Conservation (phyloP, 495 filamentous ascomycete genomes). For the Talaromyces stipitatus region DNA sequence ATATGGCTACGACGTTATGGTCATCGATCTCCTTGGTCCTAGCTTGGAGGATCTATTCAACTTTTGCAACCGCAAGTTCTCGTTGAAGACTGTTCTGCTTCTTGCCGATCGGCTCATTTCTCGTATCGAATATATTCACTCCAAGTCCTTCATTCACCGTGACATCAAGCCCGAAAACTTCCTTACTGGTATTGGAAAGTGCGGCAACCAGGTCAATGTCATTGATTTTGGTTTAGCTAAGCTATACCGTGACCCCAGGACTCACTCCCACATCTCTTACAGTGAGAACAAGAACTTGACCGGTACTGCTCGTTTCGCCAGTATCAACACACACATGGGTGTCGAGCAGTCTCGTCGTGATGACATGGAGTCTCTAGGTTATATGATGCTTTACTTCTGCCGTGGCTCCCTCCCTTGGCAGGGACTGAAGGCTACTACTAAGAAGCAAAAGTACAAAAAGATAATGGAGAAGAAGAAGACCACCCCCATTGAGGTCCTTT, state of each 20-base stretch:
- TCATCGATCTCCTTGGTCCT: conserved; percentile 92
- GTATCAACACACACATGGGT: conserved; percentile 97
- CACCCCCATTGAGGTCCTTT: conserved; percentile 95
- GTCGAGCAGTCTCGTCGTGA: conserved; percentile 99
- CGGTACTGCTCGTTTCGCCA: conserved; percentile 96
- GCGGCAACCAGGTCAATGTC: conserved; percentile 99
- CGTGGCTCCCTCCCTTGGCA: conserved; percentile 98
- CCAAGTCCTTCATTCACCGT: conserved; percentile 99
- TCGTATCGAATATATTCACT: conserved; percentile 98
- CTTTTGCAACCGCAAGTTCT: conserved; percentile 99
- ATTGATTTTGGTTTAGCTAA: conserved; percentile 99
- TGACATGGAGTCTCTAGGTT: conserved; percentile 98
- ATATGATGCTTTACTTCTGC: conserved; percentile 99
- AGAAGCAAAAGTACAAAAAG: conserved; percentile 99
- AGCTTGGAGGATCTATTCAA: conserved; percentile 99
- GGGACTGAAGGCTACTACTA: conserved; percentile 96
- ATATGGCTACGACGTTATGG: conserved; percentile 99
- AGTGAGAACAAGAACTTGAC: conserved; percentile 99
- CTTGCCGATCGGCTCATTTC: conserved; percentile 98
- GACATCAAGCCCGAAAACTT: conserved; percentile 99
- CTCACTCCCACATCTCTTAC: conserved; percentile 99
- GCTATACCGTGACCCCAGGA: conserved; percentile 99
- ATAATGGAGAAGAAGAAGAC: conserved; percentile 99
- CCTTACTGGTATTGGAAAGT: conserved; percentile 97
- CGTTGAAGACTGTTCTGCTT: conserved; percentile 92